Base-by-base conservation (phyloP, 176 grass and related monocot species). In the Raddia distichophylla region DNA sequence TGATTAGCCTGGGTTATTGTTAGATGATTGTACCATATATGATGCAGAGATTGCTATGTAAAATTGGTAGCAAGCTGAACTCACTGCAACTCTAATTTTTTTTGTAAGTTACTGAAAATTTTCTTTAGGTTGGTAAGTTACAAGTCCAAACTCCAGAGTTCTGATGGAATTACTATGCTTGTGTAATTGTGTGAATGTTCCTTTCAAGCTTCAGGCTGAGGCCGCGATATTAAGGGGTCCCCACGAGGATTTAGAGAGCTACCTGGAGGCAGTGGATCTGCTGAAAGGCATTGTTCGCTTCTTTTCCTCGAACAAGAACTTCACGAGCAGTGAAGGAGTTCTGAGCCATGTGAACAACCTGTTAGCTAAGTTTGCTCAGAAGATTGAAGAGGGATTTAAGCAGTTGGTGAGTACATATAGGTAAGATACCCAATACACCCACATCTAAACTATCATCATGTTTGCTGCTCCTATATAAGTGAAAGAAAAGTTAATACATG, bases 371-470 rank as follows among this genome's bases (percentile, higher is more conserved):
- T 93, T 90, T 71, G 75, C 84, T 53, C 57, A 79, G 18, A 95
- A 98, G 87, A 85, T 98, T 8, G 93, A 95, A 64, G 92, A 95
- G 79, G 96, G 95, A 84, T 98, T 98, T 75, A 90, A 48, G 67
- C 84, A 93, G 78, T 78, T 98, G 69, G 87, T 95, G 79, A 50
- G n/a, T 71, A 90, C 67, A 6, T 93, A 90, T 82, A 95, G 93
- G 94, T 89, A 84, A 57, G 44, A 32, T 37, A 20, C 3, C 63
- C 42, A 70, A 22, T 69, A 73, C 17, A 47, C 32, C 51, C 59
- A 43, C 15, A 62, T 45, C n/a, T 56, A 9, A 70, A 48, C 16
- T 49, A 5, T 7, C 14, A 5, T 57, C 58, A 10, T 71, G 43
- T 67, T 71, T 5, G 13, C 78, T 73, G 14, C 14, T 58, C 58